These are phyloP conservation scores for Trichophyton schoenleinii DNA, from an alignment of 2,329 filamentous ascomycete genomes.

Conservation along the genomic window DNA sequence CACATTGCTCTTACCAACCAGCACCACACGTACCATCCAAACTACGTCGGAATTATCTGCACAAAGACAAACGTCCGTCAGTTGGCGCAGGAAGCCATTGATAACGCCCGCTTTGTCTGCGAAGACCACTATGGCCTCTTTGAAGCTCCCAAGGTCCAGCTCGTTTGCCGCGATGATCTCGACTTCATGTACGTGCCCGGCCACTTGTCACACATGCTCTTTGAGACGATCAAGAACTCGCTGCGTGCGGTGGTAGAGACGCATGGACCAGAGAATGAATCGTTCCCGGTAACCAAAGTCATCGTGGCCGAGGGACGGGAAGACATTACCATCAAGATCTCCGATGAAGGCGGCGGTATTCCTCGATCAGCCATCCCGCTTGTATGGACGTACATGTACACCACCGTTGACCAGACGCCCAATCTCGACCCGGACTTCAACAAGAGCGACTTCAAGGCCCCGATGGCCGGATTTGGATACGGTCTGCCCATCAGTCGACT, in stretches of 20 bases:
- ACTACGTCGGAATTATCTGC: conserved; percentile 97
- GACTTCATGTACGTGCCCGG: conserved; percentile 99
- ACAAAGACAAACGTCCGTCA: conserved; percentile 96
- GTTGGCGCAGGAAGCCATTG: conserved; percentile 90
- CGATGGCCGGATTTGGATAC: conserved; percentile 99
- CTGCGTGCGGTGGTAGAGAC: conserved; percentile 91
- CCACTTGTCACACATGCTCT: conserved; percentile 98
- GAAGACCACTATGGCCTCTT: conserved; percentile 98
- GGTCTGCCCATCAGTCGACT: conserved; percentile 85
- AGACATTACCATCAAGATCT: conserved; percentile 97
- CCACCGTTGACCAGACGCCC: conserved; percentile 90
- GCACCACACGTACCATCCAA: conserved; percentile 73
- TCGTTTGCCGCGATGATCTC: conserved; percentile 85
- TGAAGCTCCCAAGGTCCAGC: conserved; percentile 89
- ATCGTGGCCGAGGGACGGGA: conserved; percentile 96
- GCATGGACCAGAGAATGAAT: conserved; percentile 87
- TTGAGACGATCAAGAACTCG: conserved; percentile 97
- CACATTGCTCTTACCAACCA: conserved; percentile 96
- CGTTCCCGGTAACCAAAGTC: conserved; percentile 92
- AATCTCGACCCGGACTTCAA: conserved; percentile 95
- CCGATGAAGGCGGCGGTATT: conserved; percentile 92
- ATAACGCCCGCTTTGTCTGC: conserved; percentile 97
- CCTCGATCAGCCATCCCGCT: conserved; percentile 84
- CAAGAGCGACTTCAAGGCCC: conserved; percentile 97
- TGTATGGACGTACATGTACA: conserved; percentile 99